Evolutionary conservation across 1,139 yeast species (phyloP), one percentile per base, ranked within the genome.

Genomic region (Geotrichum candidum): DNA sequence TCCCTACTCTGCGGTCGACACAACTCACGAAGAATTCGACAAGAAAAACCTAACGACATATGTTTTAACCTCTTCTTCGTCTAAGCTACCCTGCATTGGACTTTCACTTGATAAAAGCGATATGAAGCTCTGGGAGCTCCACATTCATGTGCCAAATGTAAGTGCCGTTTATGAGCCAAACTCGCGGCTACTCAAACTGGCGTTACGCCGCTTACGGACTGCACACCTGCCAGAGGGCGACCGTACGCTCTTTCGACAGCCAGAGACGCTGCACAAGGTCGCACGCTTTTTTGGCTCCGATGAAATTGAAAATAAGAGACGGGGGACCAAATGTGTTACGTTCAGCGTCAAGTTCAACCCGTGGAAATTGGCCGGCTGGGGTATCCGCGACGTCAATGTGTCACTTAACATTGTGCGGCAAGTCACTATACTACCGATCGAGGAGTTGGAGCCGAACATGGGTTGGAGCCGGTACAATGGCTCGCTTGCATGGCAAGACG

Each of bases 261-360:
- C 48, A 10, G 46, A 54, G 6, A 45, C 50, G 23, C 45, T 50
- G 23, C 31, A 58, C 5, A 53, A 35, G 11, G 58, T 51, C 3
- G 45, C 61, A 5, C 22, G 54, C 15, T 54, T 61, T 3, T 57
- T 55, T 41, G 62, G 51, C 4, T 29, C 52, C 15, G 50, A 45
- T 35, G 56, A 60, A 23, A 23, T 56, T 33, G 18, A n/a, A 7
- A 41, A 41, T 15, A 41, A 41, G 10, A 41, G n/a, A 10, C 48
- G n/a, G 7, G 48, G 48, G 10, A 60, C 61, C 3, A 55, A 61
- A 15, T 66, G 67, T 45, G 45, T 65, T 13, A 66, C 69, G 6
- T 63, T 67, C 50, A 58, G 65, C 13, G 63, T 65, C 3, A 29
- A 53, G 10, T 51, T 64, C 29, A 59, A 61, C 23, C 65, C 66